phyloP scores from a whole-genome alignment of 192 early-diverging fungal genomes.

The Funneliformis mosseae region DNA sequence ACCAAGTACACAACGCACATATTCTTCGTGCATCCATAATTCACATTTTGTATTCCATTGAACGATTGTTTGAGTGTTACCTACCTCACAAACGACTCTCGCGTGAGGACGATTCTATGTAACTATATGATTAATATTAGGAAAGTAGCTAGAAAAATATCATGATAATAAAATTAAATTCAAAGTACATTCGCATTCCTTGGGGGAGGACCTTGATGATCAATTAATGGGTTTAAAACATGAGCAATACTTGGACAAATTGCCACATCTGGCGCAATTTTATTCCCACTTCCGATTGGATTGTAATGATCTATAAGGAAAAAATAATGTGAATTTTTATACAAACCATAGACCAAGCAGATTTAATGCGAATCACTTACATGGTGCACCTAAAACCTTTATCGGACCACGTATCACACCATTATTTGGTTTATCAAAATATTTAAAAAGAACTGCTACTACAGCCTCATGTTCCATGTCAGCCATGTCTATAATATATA shows the following conservation, averaged over 20 bases:
- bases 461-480: neutral
- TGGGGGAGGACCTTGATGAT: neutral
- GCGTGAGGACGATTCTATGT: neutral
- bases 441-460: neutral
- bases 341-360: constrained; percentile 6
- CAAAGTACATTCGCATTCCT: neutral
- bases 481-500: too few relatives aligned
- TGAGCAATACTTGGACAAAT: neutral
- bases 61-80: constrained; percentile 2
- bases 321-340: neutral
- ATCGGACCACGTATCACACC: neutral
- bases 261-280: constrained; percentile 7
- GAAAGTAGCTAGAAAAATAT: constrained; percentile 1
- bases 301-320: constrained; percentile 24
- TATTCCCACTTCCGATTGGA: neutral
- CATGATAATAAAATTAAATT: neutral
- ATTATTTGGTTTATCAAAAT: constrained; percentile 19
- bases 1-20: constrained; percentile 18
- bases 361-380: constrained; percentile 25
- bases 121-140: neutral
- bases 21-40: constrained; percentile 11
- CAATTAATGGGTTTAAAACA: neutral
- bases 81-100: constrained; percentile 10
- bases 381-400: constrained; percentile 1
- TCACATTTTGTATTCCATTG: constrained; percentile 9